Percentiles rank a stretch among this genome's conserved stretches.
phyloP scores from a whole-genome alignment of 176 grass and related monocot species.

The Aechmea fasciata region DNA sequence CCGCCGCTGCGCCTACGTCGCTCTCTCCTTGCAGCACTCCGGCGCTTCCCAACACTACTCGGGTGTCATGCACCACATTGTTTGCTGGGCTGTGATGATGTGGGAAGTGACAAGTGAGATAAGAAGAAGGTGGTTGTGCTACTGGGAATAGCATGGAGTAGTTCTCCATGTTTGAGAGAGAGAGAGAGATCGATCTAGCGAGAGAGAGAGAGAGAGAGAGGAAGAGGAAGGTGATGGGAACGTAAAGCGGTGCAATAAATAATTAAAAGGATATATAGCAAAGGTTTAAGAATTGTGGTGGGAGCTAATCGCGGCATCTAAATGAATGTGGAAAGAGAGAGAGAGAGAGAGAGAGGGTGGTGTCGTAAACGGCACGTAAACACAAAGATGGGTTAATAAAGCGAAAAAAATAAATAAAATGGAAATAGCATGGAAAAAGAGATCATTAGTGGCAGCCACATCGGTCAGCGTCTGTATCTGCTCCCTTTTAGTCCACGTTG shows the following conservation, averaged over 20 bases:
- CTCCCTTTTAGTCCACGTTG: too few species aligned
- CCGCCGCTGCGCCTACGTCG: background rate
- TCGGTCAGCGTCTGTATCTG: too few species aligned
- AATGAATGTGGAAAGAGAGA: background rate
- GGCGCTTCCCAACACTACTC: background rate
- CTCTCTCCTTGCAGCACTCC: background rate
- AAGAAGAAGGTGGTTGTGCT: conserved; percentile 31
- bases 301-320: background rate
- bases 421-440: too few species aligned
- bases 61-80: background rate
- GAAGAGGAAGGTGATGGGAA: background rate
- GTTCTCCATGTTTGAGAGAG: conserved; percentile 39
- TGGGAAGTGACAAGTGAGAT: background rate
- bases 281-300: conserved; percentile 8
- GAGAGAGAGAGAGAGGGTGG: background rate
- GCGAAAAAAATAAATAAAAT: too few species aligned
- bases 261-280: background rate
- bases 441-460: too few species aligned
- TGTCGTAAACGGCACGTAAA: conserved; percentile 55
- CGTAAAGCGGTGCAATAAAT: conserved; percentile 4
- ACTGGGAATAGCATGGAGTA: conserved; percentile 40
- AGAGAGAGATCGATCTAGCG: too few species aligned
- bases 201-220: background rate
- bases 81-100: background rate
- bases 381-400: background rate